phyloP scores from a whole-genome alignment of 2,329 filamentous ascomycete genomes.

The Cryphonectria parasitica region DNA sequence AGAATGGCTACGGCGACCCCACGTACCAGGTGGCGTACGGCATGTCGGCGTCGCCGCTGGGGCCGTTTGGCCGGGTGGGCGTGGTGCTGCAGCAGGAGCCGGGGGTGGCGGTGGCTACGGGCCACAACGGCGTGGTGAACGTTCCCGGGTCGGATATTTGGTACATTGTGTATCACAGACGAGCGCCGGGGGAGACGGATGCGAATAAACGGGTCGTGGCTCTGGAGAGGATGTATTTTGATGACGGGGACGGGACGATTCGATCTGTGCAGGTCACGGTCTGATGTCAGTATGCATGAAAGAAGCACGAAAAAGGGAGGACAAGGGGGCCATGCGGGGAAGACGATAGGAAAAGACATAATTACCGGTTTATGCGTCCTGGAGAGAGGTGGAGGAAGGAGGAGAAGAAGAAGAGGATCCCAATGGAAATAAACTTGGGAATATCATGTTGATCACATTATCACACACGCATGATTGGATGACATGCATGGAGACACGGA shows the following conservation, averaged over 20 bases:
- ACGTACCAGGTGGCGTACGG: conserved; percentile 25
- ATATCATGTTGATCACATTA: background rate
- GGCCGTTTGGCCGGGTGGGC: conserved; percentile 12
- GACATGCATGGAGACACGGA: too few relatives aligned
- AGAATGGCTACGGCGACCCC: conserved; percentile 26
- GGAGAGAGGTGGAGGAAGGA: background rate
- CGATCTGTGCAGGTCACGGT: conserved; percentile 11
- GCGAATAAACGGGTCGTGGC: conserved; percentile 16
- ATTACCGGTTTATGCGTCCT: too few relatives aligned
- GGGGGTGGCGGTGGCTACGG: conserved; percentile 18
- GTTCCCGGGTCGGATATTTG: conserved; percentile 26
- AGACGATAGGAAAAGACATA: too few relatives aligned
- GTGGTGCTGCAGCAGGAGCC: conserved; percentile 18
- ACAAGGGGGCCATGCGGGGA: background rate
- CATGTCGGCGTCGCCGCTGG: conserved; percentile 19
- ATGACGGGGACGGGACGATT: conserved; percentile 13
- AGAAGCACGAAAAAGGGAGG: too few relatives aligned
- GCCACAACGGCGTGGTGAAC: conserved; percentile 26
- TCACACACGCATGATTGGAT: background rate
- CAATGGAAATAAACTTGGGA: background rate
- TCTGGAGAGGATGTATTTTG: conserved; percentile 19
- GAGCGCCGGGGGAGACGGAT: conserved; percentile 13
- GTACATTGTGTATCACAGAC: conserved; percentile 24
- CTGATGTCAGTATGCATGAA: background rate
- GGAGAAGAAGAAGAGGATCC: too few relatives aligned